phyloP scores from a whole-genome alignment of 805 yeast species.

The Myxozyma mucilagina region DNA sequence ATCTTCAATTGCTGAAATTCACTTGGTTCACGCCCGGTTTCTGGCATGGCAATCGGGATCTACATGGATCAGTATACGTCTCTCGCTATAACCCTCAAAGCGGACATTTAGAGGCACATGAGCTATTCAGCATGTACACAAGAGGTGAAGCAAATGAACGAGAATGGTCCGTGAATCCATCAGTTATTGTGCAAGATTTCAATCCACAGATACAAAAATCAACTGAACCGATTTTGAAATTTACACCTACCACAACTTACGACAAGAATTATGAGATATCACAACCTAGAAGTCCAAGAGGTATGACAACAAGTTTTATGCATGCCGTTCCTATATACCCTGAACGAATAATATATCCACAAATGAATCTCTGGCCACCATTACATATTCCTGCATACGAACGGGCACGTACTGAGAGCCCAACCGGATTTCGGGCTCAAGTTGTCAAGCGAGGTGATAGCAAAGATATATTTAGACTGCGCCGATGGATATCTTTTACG shows the following conservation, averaged over 20 bases:
- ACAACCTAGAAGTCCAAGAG: constrained; percentile 17
- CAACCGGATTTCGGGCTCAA: constrained; percentile 33
- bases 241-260: constrained; percentile 20
- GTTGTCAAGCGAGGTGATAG: constrained; percentile 23
- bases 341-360: constrained; percentile 31
- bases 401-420: constrained; percentile 31
- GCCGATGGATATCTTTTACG: constrained; percentile 22
- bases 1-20: constrained; percentile 26
- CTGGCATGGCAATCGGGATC: constrained; percentile 37
- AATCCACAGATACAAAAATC: constrained; percentile 18
- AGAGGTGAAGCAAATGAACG: constrained; percentile 1
- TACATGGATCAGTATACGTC: constrained; percentile 34
- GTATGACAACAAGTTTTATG: constrained; percentile 19
- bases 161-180: constrained; percentile 19
- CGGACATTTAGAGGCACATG: constrained; percentile 32
- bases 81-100: constrained; percentile 28
- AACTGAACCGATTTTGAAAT: constrained; percentile 14
- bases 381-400: constrained; percentile 30
- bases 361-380: constrained; percentile 37
- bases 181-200: constrained; percentile 17
- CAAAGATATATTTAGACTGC: constrained; percentile 28
- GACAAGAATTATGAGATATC: constrained; percentile 20
- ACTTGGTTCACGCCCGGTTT: constrained; percentile 35
- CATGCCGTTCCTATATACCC: constrained; percentile 30
- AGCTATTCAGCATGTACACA: constrained; percentile 21